Evolutionary conservation across 129 eudicot species (phyloP).

Genomic region (Ambrosia trifida): DNA sequence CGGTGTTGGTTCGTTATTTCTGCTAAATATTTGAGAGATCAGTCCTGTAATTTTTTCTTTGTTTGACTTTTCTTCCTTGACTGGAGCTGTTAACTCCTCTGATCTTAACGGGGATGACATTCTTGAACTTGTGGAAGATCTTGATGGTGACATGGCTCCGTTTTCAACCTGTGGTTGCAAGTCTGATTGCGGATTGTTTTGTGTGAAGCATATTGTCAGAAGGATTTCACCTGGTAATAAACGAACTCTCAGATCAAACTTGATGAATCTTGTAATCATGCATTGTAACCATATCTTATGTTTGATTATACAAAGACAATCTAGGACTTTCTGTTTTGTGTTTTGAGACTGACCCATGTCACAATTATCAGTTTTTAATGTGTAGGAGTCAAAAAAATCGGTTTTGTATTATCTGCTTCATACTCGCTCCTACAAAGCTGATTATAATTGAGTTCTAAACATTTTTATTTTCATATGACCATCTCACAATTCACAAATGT

Average conservation of each 20-base stretch:
- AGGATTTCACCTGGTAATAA: slow-evolving; percentile 70
- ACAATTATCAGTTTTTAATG: no score
- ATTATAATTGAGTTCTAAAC: neutral
- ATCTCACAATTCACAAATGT: slow-evolving; percentile 10
- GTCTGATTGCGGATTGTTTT: slow-evolving; percentile 50
- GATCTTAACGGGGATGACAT: slow-evolving; percentile 56
- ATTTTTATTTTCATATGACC: neutral
- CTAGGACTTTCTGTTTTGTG: neutral
- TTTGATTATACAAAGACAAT: neutral
- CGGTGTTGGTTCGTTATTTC: slow-evolving; percentile 43
- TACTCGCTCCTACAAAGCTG: no score
- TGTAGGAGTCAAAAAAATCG: no score
- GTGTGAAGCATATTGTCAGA: slow-evolving; percentile 77
- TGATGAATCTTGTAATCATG: neutral
- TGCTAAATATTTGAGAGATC: slow-evolving; percentile 67
- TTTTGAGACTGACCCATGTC: no score
- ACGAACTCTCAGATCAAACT: slow-evolving; percentile 11
- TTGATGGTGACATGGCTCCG: slow-evolving; percentile 38
- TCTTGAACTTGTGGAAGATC: slow-evolving; percentile 53
- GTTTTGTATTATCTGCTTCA: no score
- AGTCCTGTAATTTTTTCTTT: slow-evolving; percentile 50
- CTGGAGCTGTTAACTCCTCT: slow-evolving; percentile 49
- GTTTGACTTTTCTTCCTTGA: slow-evolving; percentile 63
- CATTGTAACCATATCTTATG: neutral
- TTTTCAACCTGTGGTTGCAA: slow-evolving; percentile 39